These are phyloP conservation scores for Blastobotrys mokoenaii DNA, from an alignment of 805 yeast genomes.

Conservation along the genomic window DNA sequence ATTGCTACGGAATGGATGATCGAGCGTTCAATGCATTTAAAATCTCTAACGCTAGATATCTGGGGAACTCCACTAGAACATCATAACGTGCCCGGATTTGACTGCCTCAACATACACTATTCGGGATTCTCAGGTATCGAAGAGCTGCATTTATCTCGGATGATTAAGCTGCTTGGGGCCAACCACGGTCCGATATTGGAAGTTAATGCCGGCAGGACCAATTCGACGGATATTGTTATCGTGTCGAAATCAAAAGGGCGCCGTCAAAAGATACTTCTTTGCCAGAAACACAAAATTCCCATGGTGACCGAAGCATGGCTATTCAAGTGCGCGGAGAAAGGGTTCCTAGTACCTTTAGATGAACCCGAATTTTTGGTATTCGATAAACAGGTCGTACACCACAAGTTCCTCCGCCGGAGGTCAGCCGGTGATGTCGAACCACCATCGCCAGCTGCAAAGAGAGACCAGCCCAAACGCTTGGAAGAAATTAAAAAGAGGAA, in stretches of 20 bases:
- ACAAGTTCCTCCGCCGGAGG: conserved; percentile 6
- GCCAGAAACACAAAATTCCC: conserved; percentile 31
- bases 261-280: conserved; percentile 15
- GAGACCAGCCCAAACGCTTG: not conserved
- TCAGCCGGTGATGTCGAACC: not conserved
- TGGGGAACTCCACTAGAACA: conserved; percentile 45
- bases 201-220: conserved; percentile 20
- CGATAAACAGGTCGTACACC: not conserved
- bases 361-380: not conserved
- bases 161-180: conserved; percentile 49
- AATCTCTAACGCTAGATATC: conserved; percentile 39
- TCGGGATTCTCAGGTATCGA: conserved; percentile 78
- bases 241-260: conserved; percentile 23
- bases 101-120: conserved; percentile 37
- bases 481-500: not conserved
- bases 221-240: conserved; percentile 48
- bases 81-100: conserved; percentile 24
- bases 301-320: conserved; percentile 32
- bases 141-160: conserved; percentile 56
- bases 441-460: not conserved
- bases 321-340: conserved; percentile 28
- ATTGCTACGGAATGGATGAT: conserved; percentile 73
- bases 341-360: conserved; percentile 15
- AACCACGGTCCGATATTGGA: conserved; percentile 38
- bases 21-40: conserved; percentile 62